Evolutionary conservation across 2,329 filamentous ascomycete species (phyloP).

Genomic region (Penicillium sp.): DNA sequence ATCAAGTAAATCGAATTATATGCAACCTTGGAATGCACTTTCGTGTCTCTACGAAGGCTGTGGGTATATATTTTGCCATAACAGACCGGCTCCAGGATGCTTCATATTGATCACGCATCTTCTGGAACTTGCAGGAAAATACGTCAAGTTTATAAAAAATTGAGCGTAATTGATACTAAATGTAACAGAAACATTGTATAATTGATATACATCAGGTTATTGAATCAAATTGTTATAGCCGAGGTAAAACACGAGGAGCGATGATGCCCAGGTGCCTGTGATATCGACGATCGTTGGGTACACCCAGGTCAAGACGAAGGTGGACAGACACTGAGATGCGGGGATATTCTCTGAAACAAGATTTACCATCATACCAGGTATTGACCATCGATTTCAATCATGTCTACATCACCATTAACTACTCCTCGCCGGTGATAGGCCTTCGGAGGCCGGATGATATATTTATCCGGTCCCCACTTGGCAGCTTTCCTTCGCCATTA

Average conservation of each 20-base stretch:
- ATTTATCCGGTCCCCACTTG: conserved; percentile 11
- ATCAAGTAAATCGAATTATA: neutral
- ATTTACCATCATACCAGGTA: neutral
- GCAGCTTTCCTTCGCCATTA: conserved; percentile 11
- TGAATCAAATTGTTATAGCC: neutral
- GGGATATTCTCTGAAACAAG: neutral
- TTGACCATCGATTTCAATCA: neutral
- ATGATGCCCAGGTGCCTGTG: neutral
- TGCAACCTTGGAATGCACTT: no score
- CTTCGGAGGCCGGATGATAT: conserved; percentile 1
- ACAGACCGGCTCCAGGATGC: neutral
- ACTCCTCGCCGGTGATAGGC: conserved; percentile 14
- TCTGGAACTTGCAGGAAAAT: neutral
- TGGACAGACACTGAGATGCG: neutral
- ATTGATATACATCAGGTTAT: neutral
- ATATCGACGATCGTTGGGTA: neutral
- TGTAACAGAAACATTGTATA: neutral
- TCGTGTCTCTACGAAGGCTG: neutral
- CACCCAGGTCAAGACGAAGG: neutral
- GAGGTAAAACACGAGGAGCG: neutral
- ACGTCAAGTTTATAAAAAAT: neutral
- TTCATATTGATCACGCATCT: neutral
- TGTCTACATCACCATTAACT: conserved; percentile 10
- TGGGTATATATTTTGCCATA: neutral
- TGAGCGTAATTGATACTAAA: neutral